phyloP scores from a whole-genome alignment of 495 filamentous ascomycete genomes.

The Xylaria sp. region DNA sequence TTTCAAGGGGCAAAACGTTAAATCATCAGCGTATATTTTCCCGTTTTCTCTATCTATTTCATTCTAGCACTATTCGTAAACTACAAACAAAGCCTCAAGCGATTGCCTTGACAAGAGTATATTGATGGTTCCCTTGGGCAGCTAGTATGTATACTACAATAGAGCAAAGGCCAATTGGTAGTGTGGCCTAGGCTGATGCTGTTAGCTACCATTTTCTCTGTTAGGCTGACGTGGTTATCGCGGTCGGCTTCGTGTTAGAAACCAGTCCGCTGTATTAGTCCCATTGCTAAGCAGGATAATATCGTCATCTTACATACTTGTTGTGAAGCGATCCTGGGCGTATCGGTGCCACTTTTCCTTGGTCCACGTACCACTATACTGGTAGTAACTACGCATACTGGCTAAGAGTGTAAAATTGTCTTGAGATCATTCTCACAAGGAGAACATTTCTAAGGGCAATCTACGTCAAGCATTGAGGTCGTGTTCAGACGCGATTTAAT shows the following conservation, averaged over 20 bases:
- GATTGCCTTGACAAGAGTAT: background rate
- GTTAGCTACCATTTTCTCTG: background rate
- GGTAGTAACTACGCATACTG: no score
- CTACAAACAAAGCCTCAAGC: background rate
- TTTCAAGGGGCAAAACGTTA: background rate
- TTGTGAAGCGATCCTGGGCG: no score
- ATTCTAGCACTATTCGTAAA: background rate
- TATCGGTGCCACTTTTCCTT: background rate
- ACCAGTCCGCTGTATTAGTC: background rate
- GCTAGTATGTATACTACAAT: background rate
- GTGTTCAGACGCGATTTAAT: no score
- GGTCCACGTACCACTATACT: no score
- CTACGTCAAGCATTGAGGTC: no score
- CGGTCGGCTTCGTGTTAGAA: background rate
- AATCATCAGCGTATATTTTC: background rate
- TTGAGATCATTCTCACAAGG: no score
- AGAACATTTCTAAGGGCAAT: no score
- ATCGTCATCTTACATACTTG: conserved; percentile 13
- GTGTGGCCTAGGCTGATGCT: background rate
- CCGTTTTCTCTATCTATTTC: background rate
- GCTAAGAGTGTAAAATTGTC: no score
- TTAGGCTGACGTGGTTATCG: background rate
- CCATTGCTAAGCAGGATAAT: background rate
- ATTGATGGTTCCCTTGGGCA: background rate
- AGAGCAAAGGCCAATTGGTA: background rate